phyloP scores from a whole-genome alignment of 2,329 filamentous ascomycete species.

The Colletotrichum tropicale region DNA sequence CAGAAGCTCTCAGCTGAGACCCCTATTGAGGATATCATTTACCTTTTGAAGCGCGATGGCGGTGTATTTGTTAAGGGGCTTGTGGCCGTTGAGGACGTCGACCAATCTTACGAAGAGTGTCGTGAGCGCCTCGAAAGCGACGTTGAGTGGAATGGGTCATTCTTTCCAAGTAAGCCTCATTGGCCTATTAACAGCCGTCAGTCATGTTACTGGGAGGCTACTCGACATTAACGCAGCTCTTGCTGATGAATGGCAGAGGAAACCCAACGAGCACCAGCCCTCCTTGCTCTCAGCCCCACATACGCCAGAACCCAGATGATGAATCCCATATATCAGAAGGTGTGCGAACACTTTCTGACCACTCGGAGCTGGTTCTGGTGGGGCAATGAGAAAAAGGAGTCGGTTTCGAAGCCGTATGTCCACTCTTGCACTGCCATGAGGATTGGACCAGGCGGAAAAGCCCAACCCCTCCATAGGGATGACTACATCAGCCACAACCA shows the following conservation, averaged over 20 bases:
- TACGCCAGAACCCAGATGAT: conserved; percentile 11
- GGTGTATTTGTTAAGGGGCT: conserved; percentile 6
- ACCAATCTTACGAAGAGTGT: neutral
- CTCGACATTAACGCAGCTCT: neutral
- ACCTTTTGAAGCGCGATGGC: conserved; percentile 11
- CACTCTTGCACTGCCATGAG: conserved; percentile 8
- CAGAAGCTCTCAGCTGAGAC: neutral
- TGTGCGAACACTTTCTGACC: conserved; percentile 8
- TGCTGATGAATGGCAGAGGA: neutral
- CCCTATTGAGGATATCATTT: neutral
- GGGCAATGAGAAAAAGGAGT: conserved; percentile 7
- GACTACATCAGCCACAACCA: conserved; percentile 28
- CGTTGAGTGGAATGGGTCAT: conserved; percentile 11
- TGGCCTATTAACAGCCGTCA: neutral
- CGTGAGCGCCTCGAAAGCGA: conserved; percentile 10
- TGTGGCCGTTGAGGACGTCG: neutral
- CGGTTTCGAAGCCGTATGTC: conserved; percentile 9
- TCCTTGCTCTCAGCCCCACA: conserved; percentile 7
- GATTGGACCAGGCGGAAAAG: conserved; percentile 26
- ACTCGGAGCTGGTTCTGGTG: conserved; percentile 10
- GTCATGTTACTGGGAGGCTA: neutral
- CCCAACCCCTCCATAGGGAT: conserved; percentile 33
- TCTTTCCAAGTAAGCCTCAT: conserved; percentile 2
- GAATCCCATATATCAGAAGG: conserved; percentile 9
- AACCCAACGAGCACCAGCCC: conserved; percentile 12